phyloP scores from a whole-genome alignment of 2,329 filamentous ascomycete species.

The Fusarium sp. region DNA sequence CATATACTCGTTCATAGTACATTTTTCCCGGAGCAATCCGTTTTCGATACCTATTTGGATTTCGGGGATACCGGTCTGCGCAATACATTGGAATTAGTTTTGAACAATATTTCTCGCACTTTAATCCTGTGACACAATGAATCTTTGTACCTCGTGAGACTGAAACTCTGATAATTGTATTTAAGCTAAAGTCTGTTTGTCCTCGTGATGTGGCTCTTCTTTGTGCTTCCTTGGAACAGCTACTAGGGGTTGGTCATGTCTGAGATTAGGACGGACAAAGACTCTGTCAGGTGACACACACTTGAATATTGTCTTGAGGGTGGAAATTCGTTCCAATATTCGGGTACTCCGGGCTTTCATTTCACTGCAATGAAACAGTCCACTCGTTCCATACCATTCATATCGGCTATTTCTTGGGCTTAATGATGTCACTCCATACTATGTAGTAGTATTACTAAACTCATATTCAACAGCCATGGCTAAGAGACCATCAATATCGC shows the following conservation, averaged over 20 bases:
- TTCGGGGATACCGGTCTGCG: slow-evolving; percentile 7
- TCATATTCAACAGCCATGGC: too few relatives aligned
- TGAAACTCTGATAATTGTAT: background rate
- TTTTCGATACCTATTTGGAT: slow-evolving; percentile 44
- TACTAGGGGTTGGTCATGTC: background rate
- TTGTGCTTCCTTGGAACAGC: slow-evolving; percentile 10
- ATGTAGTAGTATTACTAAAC: too few relatives aligned
- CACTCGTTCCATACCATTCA: background rate
- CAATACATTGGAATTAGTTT: slow-evolving; percentile 19
- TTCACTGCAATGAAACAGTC: background rate
- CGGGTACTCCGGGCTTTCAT: background rate
- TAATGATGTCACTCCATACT: background rate
- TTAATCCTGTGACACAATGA: slow-evolving; percentile 8
- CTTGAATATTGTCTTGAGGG: background rate
- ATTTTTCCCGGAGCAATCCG: slow-evolving; percentile 40
- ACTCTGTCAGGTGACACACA: background rate
- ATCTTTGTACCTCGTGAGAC: background rate
- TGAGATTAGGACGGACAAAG: background rate
- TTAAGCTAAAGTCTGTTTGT: background rate
- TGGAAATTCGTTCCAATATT: background rate
- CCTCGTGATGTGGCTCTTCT: slow-evolving; percentile 14
- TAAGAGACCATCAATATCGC: too few relatives aligned
- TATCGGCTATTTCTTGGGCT: background rate
- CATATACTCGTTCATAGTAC: slow-evolving; percentile 17
- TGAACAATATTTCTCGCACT: background rate